A percentile compares a stretch with the other conserved stretches of the same genome.
Conservation (phyloP, 495 filamentous ascomycete genomes). For the Lasiosphaeriaceae sp. region DNA sequence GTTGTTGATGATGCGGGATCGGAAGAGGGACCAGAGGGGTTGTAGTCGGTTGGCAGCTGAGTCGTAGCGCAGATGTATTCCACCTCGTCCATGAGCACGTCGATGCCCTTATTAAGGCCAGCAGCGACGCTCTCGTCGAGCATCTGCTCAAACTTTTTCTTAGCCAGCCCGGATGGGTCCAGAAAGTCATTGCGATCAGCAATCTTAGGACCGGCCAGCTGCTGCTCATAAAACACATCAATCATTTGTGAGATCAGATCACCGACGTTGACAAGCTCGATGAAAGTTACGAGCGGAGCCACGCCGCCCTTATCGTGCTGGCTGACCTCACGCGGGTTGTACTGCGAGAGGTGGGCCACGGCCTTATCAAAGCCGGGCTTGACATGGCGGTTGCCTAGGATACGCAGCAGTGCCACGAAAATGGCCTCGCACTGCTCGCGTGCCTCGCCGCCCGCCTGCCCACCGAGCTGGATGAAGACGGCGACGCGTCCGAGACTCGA, state of each 20-base stretch:
- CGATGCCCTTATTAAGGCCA: constrained; percentile 94
- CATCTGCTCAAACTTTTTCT: constrained; percentile 99
- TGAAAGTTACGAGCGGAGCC: constrained; percentile 88
- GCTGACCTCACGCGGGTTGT: constrained; percentile 82
- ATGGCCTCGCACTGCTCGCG: constrained; percentile 88
- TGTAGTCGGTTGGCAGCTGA: constrained; percentile 85
- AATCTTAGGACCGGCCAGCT: constrained; percentile 75
- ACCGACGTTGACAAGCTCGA: constrained; percentile 96
- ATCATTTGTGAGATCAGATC: constrained; percentile 99
- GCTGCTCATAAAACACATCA: constrained; percentile 97
- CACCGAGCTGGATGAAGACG: constrained; percentile 73
- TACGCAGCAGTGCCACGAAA: constrained; percentile 77
- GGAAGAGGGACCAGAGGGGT: constrained; percentile 55
- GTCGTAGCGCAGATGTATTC: constrained; percentile 90
- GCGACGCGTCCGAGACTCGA: constrained; percentile 80
- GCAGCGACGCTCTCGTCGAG: constrained; percentile 95
- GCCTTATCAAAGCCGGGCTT: constrained; percentile 89
- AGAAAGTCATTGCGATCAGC: constrained; percentile 93
- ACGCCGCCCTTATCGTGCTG: constrained; percentile 69
- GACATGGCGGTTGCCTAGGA: constrained; percentile 82
- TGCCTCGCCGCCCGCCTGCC: constrained; percentile 74
- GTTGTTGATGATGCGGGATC: constrained; percentile 23
- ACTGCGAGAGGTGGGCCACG: constrained; percentile 83
- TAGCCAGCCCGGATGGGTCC: constrained; percentile 83
- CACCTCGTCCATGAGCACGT: constrained; percentile 97